These are phyloP conservation scores for Leavenworthia alabamica DNA, from an alignment of 345 rosid genomes.

Conservation along the genomic window DNA sequence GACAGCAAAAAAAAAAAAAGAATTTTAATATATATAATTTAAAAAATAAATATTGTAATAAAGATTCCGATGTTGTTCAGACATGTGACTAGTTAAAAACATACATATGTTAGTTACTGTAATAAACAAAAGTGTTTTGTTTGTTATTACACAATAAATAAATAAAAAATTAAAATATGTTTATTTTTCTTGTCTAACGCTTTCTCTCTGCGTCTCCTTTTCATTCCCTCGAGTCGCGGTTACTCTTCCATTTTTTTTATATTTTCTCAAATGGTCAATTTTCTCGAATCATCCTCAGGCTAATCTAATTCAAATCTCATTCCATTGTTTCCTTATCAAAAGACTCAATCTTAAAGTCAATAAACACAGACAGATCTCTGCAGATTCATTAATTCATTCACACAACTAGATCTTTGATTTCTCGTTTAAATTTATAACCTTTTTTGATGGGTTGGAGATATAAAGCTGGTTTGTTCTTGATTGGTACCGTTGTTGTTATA, in stretches of 20 bases:
- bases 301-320: neutral
- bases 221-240: too few species aligned
- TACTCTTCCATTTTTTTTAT: too few species aligned
- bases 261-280: too few species aligned
- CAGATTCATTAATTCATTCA: neutral
- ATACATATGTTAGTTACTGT: too few species aligned
- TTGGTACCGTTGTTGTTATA: conserved; percentile 80
- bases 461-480: conserved; percentile 79
- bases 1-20: too few species aligned
- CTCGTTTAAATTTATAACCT: neutral
- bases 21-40: too few species aligned
- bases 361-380: conserved; percentile 20
- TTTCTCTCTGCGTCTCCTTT: conserved; percentile 3
- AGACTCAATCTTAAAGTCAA: neutral
- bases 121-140: too few species aligned
- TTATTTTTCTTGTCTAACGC: conserved; percentile 22
- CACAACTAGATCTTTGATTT: neutral
- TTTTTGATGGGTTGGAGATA: conserved; percentile 81
- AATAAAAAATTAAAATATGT: neutral
- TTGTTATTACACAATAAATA: conserved; percentile 12
- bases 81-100: too few species aligned
- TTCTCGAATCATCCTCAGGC: neutral
- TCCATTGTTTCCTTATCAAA: neutral
- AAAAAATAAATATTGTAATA: too few species aligned
- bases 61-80: too few species aligned